Evolutionary conservation across 1,284 basidiomycete genomes (phyloP).

Genomic region (Flammula alnicola): DNA sequence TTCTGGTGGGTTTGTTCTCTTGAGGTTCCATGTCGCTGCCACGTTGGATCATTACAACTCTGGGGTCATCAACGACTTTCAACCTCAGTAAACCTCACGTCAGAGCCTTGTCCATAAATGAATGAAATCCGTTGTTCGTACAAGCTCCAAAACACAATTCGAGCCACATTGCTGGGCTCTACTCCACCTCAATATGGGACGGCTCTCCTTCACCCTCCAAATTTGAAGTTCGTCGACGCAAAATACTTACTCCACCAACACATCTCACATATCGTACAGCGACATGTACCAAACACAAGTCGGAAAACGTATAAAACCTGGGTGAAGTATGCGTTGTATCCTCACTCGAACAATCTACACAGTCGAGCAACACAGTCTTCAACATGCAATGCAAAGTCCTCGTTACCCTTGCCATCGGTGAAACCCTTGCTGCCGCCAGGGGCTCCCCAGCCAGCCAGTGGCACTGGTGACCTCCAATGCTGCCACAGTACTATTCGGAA

Average conservation of each 20-base stretch:
- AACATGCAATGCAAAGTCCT: constrained; percentile 31
- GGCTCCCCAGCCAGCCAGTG: constrained; percentile 14
- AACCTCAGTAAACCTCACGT: background rate
- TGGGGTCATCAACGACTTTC: no score
- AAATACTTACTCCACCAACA: background rate
- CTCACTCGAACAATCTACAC: constrained; percentile 7
- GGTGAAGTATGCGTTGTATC: background rate
- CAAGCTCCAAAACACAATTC: background rate
- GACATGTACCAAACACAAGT: background rate
- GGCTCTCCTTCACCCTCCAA: background rate
- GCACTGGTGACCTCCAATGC: constrained; percentile 22
- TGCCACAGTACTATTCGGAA: constrained; percentile 12
- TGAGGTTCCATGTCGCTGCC: no score
- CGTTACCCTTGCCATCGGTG: constrained; percentile 21
- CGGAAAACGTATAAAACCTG: constrained; percentile 3
- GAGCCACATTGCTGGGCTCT: no score
- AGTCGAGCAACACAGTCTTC: constrained; percentile 2
- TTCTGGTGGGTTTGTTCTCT: no score
- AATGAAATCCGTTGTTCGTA: background rate
- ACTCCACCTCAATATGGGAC: background rate
- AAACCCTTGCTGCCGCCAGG: constrained; percentile 30
- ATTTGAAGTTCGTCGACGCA: background rate
- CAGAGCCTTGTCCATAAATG: background rate
- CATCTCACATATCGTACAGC: background rate
- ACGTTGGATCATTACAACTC: no score